Evolutionary conservation across 805 yeast species (phyloP), one percentile per base, ranked within the genome.

Genomic region (Teunomyces barrocoloradensis): DNA sequence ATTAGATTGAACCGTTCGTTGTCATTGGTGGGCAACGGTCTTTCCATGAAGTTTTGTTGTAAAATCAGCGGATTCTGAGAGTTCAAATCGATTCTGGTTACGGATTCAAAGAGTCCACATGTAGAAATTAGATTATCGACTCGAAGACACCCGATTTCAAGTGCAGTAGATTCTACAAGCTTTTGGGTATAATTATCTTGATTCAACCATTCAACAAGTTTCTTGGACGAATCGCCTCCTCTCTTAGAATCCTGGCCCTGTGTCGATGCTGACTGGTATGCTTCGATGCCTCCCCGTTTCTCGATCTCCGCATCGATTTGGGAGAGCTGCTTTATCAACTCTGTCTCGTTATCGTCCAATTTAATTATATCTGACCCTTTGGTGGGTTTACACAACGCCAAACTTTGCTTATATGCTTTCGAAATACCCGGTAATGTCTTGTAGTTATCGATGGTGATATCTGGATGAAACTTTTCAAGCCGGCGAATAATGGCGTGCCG

Each of bases 221-320:
- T 73, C 54, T 85, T 87, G 2, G 96, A 89, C 0, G 97, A 89
- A 60, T 92, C 99, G 1, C 97, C 96, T 0, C 99, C 98, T 52
- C 98, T 64, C 41, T 76, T 75, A 0, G 65, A 61, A 48, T 81
- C 79, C 58, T 92, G 99, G 0, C 99, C 99, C 43, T 82, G 80
- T 1, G 86, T 78, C 1, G 96, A 88, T 0, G 98, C 98, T 17
- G 75, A 65, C 59, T 92, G 99, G 62, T 92, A 92, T 9, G 80
- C 79, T 43, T 81, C 76, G 1, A 92, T 63, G 0, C 97, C 97
- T 0, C 97, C 97, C 37, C 82, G 71, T 36, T 69, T 74, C 6
- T 70, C 70, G 3, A 86, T 75, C 58, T 87, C 90, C 2, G 71
- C 75, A 51, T 82, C 85, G 5, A 90, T 79, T 43, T 72, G 73